Evolutionary conservation across 192 early-diverging fungal species (phyloP).

Genomic region (Coemansia sp.): DNA sequence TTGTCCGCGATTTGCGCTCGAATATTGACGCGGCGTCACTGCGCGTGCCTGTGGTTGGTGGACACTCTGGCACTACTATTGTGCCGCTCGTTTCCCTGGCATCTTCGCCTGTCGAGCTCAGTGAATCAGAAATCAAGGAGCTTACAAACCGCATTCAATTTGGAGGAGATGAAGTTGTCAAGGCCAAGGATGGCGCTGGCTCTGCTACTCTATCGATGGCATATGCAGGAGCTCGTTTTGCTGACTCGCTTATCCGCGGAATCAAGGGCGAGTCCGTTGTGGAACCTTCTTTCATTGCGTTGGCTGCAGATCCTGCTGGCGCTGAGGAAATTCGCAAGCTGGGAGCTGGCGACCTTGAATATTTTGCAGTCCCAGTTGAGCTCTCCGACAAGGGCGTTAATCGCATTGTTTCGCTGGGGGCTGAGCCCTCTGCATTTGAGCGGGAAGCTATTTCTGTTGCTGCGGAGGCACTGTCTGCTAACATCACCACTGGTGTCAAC

Average conservation of each 20-base stretch:
- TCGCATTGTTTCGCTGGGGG: constrained; percentile 78
- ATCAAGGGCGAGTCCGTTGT: constrained; percentile 68
- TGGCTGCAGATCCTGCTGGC: constrained; percentile 57
- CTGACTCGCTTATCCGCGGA: constrained; percentile 83
- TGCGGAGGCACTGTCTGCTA: constrained; percentile 80
- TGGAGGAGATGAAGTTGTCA: constrained; percentile 99
- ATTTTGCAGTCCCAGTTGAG: constrained; percentile 74
- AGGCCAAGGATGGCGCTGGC: constrained; percentile 97
- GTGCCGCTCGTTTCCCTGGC: constrained; percentile 90
- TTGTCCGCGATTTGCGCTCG: constrained; percentile 73
- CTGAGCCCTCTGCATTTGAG: constrained; percentile 71
- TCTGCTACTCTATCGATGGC: constrained; percentile 91
- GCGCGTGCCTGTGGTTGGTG: constrained; percentile 87
- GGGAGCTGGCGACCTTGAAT: constrained; percentile 60
- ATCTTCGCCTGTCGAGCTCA: constrained; percentile 64
- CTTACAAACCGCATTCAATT: constrained; percentile 97
- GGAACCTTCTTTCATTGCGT: constrained; percentile 73
- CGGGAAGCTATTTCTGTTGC: constrained; percentile 71
- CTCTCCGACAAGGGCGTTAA: constrained; percentile 73
- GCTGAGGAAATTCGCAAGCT: constrained; percentile 53
- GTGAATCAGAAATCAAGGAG: constrained; percentile 75
- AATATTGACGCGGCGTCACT: constrained; percentile 64
- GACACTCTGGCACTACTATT: constrained; percentile 97
- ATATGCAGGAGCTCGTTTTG: constrained; percentile 85
- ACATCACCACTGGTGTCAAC: constrained; percentile 83